Base-by-base conservation (phyloP, 257 asterid genomes). In the Rehmannia glutinosa region DNA sequence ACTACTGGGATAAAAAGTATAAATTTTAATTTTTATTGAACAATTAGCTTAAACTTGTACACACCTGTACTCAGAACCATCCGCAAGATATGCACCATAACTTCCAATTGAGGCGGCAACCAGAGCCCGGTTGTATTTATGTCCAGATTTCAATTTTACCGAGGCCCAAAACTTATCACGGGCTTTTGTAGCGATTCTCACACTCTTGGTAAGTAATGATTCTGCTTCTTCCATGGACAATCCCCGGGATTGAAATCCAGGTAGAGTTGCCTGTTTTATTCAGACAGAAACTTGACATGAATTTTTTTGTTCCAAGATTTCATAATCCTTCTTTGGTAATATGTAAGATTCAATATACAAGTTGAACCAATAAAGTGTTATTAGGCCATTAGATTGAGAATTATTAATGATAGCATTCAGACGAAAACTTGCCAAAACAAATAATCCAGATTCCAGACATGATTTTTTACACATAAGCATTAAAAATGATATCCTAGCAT, bases 11-110 rank as follows among this genome's bases (percentile, higher is more conserved):
- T 1, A 41, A 41, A 41, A 41, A 41, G 10, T 4, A 41, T 41
- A 11, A 46, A 46, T 15, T 15, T 15, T 6, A 46, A 46, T n/a
- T 46, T 15, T 1, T 23, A 19, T 21, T 21, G 3, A 38, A 27
- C 27, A 11, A 42, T 0, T 38, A 38, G 10, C n/a, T 30, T 1
- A 20, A 20, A 20, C 7, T 50, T 35, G 6, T 32, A 38, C 41
- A 6, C 41, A 87, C 96, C 90, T 84, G 86, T 87, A 90, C 62
- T 90, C 96, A n/a, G 97, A 90, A n/a, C 97, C 97, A 82, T 90
- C 92, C 0, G 96, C 92, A 68, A 90, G 94, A 76, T 82, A 90
- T 8, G 96, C 96, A 58, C 97, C 97, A 55, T 86, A 90, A 81
- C 97, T 87, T 72, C 97, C 97, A 56, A 90, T 81, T 23, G 97